Base-by-base conservation (phyloP, 2,329 filamentous ascomycete genomes). In the Emericellopsis cladophorae region DNA sequence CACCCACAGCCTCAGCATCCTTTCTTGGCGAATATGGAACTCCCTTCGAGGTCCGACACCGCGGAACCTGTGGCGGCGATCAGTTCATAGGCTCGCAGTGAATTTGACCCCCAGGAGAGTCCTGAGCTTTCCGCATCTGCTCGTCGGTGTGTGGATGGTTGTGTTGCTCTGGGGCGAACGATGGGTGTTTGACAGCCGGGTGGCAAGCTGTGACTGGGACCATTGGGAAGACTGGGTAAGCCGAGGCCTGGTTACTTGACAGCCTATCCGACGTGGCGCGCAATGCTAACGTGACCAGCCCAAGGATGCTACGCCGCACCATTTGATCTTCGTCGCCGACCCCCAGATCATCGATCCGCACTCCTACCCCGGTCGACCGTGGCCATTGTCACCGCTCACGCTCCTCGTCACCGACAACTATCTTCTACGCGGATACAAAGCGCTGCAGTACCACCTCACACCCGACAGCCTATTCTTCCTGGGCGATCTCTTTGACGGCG, bases 401-500 rank as follows among this genome's bases (percentile, higher is more conserved):
- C 56, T 72, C 31, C 54, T 62, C 22, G 61, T 95, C 50, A 93
- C 89, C 42, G 92, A 98, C 60, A 84, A 87, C 54, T 98, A 95
- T 61, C 74, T 98, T 47, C 79, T 81, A 33, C 79, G 89, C 34
- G 80, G 84, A 8, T 96, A 93, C 57, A 74, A 69, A n/a, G 73
- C 81, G 40, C 72, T 96, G 43, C 87, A 95, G 53, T 65, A 72
- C 15, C 65, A 76, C 15, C 68, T 96, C 12, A 74, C 76, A n/a
- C 92, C 92, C 0, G 87, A 95, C 55, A 89, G 84, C 14, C 68
- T 94, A 1, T 76, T 95, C 55, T 96, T 98, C 55, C 67, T 98
- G 0, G 92, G 92, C 7, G 92, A 98, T 55, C 66, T 98, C 1
- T 95, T 98, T 53, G 92, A 98, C 55, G 92, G 92, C 4, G 92